Evolutionary conservation across 345 rosid species (phyloP).

Genomic region (Gynandropsis gynandra): DNA sequence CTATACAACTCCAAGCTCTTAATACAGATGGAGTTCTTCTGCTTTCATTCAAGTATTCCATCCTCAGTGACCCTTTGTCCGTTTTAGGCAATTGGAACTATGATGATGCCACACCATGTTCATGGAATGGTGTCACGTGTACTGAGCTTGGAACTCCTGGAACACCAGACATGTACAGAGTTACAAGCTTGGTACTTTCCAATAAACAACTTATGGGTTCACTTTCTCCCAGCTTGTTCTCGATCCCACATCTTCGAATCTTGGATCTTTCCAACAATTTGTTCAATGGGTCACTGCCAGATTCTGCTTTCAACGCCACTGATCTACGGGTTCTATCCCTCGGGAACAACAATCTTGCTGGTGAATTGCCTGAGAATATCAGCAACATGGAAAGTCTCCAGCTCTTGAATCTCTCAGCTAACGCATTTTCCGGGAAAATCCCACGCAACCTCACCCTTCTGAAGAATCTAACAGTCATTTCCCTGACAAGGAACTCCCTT

Average conservation of each 20-base stretch:
- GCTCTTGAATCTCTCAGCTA: constrained; percentile 66
- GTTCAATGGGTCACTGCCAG: constrained; percentile 60
- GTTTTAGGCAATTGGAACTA: constrained; percentile 58
- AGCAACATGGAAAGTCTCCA: constrained; percentile 37
- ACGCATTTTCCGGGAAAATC: constrained; percentile 57
- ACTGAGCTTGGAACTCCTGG: constrained; percentile 32
- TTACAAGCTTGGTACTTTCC: constrained; percentile 52
- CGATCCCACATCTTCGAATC: constrained; percentile 38
- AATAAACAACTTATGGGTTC: constrained; percentile 57
- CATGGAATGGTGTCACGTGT: constrained; percentile 68
- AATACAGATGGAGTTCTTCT: constrained; percentile 51
- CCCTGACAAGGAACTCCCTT: constrained; percentile 54
- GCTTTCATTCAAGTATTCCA: constrained; percentile 65
- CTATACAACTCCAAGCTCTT: constrained; percentile 39
- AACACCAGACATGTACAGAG: constrained; percentile 49
- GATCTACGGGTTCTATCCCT: constrained; percentile 48
- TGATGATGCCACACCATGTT: constrained; percentile 55
- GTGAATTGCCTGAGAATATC: constrained; percentile 47
- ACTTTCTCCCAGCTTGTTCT: constrained; percentile 41
- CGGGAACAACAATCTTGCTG: constrained; percentile 51
- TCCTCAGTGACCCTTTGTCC: constrained; percentile 55
- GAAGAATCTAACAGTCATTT: constrained; percentile 53
- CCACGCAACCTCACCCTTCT: constrained; percentile 44
- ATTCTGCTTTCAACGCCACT: constrained; percentile 42
- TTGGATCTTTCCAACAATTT: constrained; percentile 64